Base-by-base conservation (phyloP, 1,139 yeast species). In the Pichia sp. region DNA sequence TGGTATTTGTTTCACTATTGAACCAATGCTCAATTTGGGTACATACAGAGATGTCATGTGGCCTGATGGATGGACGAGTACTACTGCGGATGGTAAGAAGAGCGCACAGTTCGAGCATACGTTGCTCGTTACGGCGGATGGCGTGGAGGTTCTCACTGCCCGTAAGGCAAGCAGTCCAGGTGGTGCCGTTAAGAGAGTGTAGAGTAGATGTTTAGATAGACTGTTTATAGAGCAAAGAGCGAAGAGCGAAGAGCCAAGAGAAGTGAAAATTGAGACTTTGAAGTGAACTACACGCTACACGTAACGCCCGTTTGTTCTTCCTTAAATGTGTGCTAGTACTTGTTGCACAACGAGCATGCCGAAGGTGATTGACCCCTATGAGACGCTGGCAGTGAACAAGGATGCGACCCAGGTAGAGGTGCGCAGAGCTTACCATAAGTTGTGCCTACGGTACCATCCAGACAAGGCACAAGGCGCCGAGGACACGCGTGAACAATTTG, bases 1-100 rank as follows among this genome's bases (percentile, higher is more conserved):
- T 14, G 99, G 99, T 16, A 84, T 88, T 82, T 88, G 86, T 13
- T 93, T 93, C 65, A 93, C 99, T 16, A 87, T 93, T 41, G 99
- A 93, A 62, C 99, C 99, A 31, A 93, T 93, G 99, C 73, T 93
- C 50, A 83, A 86, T 55, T 66, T 80, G 46, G 98, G 98, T n/a
- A 66, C 81, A 1, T 80, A 75, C 64, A 74, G 74, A 52, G 98
- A 88, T 59, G 63, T 72, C 41, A 68, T 78, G 35, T 93, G 99
- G 99, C 98, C 98, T 1, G 99, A 93, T 59, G 84, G 85, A 61
- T 93, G 99, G 99, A 93, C 99, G 11, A 75, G 94, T 1, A 74
- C 77, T 19, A 91, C 97, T 15, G 77, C 74, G 38, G 97, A 91
- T 56, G 97, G 97, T 37, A 75, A 77, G 55, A 66, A 72, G 42